Percentiles rank a stretch among this genome's conserved stretches.
phyloP scores from a whole-genome alignment of 257 asterid species.

The Nicotiana obtusifolia region DNA sequence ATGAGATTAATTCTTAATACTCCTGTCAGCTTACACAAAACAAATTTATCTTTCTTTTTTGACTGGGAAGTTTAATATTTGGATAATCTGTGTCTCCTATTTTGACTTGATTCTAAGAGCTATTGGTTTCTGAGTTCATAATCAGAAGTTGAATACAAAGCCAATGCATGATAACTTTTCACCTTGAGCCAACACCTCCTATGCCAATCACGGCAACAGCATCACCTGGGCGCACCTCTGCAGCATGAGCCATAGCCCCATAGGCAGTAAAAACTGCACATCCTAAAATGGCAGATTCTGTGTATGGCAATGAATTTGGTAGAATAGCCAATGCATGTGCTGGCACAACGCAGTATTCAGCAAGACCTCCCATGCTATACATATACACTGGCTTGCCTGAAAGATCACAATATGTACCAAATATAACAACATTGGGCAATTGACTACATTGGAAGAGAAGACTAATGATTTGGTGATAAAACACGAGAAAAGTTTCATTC shows the following conservation, averaged over 20 bases:
- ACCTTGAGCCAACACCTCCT: constrained; percentile 99
- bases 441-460: background rate
- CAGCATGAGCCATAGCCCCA: constrained; percentile 99
- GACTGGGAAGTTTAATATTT: background rate
- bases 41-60: too few relatives aligned
- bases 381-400: constrained; percentile 94
- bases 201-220: constrained; percentile 92
- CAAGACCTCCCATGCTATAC: constrained; percentile 99
- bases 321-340: constrained; percentile 74
- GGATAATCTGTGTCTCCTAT: too few relatives aligned
- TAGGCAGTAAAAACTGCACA: constrained; percentile 99
- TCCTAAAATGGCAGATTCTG: constrained; percentile 91
- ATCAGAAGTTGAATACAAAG: background rate
- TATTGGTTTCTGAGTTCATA: background rate
- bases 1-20: background rate
- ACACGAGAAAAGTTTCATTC: background rate
- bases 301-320: constrained; percentile 79
- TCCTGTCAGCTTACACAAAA: background rate
- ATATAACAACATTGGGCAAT: constrained; percentile 13
- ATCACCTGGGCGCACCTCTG: constrained; percentile 86
- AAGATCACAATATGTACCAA: constrained; percentile 19
- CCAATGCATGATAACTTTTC: constrained; percentile 6
- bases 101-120: too few relatives aligned
- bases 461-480: background rate
- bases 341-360: constrained; percentile 95